A percentile compares a stretch with the other conserved stretches of the same genome.
phyloP scores from a whole-genome alignment of 345 rosid genomes.

The Theobroma cacao region DNA sequence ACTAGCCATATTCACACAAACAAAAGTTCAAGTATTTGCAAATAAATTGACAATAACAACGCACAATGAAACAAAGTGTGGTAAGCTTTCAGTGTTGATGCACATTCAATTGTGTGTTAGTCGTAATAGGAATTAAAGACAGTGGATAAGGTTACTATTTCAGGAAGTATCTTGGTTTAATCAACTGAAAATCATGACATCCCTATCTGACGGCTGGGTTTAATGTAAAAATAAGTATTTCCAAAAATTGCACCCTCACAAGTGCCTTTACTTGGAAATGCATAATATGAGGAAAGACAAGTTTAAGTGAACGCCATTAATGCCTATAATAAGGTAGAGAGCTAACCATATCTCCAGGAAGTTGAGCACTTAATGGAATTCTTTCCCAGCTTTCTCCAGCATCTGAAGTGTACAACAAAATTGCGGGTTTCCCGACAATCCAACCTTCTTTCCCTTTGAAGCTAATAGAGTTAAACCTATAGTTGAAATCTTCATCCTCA shows the following conservation, averaged over 20 bases:
- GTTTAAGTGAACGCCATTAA: background rate
- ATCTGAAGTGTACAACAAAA: constrained; percentile 76
- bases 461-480: constrained; percentile 85
- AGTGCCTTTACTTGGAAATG: background rate
- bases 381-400: constrained; percentile 85
- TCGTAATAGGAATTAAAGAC: background rate
- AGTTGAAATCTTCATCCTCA: constrained; percentile 96
- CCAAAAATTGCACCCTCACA: background rate
- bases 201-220: background rate
- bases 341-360: constrained; percentile 88
- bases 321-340: background rate
- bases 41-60: background rate
- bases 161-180: background rate
- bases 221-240: background rate
- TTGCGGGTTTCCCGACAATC: constrained; percentile 93
- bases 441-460: constrained; percentile 93
- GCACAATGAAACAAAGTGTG: background rate
- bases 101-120: background rate
- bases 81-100: background rate
- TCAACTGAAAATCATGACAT: background rate
- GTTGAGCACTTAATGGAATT: constrained; percentile 85
- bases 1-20: background rate
- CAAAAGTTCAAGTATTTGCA: background rate
- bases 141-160: background rate
- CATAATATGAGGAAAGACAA: background rate